A percentile compares a stretch with the other conserved stretches of the same genome.
Conservation (phyloP, 257 asterid species). For the Phtheirospermum japonicum region DNA sequence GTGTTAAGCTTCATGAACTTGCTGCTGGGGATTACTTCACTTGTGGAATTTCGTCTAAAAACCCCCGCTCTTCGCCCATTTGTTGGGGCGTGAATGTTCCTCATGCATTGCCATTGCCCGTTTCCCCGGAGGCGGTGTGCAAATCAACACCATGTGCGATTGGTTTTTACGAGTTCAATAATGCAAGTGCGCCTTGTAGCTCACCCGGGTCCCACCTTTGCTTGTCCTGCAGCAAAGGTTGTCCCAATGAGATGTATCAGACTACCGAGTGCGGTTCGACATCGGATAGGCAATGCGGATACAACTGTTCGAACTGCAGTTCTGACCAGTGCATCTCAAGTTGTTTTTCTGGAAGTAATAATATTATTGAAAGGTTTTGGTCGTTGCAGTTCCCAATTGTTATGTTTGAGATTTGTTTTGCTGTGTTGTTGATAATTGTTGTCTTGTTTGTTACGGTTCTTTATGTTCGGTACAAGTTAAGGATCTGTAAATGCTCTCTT, state of each 20-base stretch:
- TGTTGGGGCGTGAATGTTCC: constrained; percentile 89
- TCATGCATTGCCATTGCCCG: constrained; percentile 62
- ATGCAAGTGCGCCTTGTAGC: background rate
- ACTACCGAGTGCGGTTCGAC: constrained; percentile 44
- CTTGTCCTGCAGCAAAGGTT: constrained; percentile 66
- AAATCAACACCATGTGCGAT: constrained; percentile 47
- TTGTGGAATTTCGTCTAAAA: constrained; percentile 73
- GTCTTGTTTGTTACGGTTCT: constrained; percentile 55
- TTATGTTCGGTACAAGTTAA: constrained; percentile 66
- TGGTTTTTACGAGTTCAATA: constrained; percentile 50
- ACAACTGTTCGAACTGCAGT: constrained; percentile 75
- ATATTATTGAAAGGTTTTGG: constrained; percentile 46
- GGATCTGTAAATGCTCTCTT: constrained; percentile 70
- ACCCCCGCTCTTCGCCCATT: constrained; percentile 58
- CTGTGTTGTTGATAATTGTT: constrained; percentile 61
- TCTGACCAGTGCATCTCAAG: too few species aligned
- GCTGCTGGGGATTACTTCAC: constrained; percentile 93
- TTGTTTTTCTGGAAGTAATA: constrained; percentile 24
- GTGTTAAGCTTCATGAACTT: constrained; percentile 66
- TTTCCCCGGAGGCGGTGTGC: constrained; percentile 81
- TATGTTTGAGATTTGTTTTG: constrained; percentile 72
- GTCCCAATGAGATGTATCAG: constrained; percentile 70
- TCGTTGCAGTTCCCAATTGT: constrained; percentile 72
- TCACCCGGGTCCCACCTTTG: constrained; percentile 44
- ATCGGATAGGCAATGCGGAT: constrained; percentile 61